Evolutionary conservation across 768 basidiomycete species (phyloP), one percentile per base, ranked within the genome.

Genomic region (Ramaria sp.): DNA sequence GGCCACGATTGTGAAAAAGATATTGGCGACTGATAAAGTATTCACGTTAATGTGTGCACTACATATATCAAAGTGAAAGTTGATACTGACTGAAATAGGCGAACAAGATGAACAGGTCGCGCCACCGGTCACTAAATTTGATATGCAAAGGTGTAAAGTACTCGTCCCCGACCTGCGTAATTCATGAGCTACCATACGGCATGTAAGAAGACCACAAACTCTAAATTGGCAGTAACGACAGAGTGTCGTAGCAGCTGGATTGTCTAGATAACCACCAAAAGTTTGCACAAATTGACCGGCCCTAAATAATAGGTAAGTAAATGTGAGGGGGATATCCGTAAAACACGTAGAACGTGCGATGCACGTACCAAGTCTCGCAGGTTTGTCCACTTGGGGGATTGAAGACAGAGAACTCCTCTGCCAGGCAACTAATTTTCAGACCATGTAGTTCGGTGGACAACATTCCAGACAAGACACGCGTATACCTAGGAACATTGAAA

Each of bases 371-470:
- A 1, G 74, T 61, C 10, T 61, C 61, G 64, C 92, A 95, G 0
- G 84, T 88, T 66, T 91, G 81, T 2, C 83, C 84, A 1, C 73
- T 59, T 0, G 91, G 90, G 1, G 91, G 87, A 55, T 78, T 69
- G 73, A 94, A 90, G 6, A 76, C 61, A 12, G 78, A 73, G 64
- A 86, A 89, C 65, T 95, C 92, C 59, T 81, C 79, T 0, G 72
- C 62, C 20, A 79, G 76, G 72, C 91, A 89, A 19, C 57, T 66
- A 59, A 92, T 84, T 0, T 64, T 61, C 19, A 91, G 73, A 10
- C 83, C 88, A 63, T 88, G 80, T 10, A 93, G 73, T 62, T 88
- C 89, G 4, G 86, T 90, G 0, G 86, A 79, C 31, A 90, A 70
- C 75, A 91, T 84, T 17, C 88, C 80, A 6, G 82, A 76, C 24